Evolutionary conservation across 2,329 filamentous ascomycete species (phyloP), one percentile per base, ranked within the genome.

Genomic region (Raffaelea albimanens): DNA sequence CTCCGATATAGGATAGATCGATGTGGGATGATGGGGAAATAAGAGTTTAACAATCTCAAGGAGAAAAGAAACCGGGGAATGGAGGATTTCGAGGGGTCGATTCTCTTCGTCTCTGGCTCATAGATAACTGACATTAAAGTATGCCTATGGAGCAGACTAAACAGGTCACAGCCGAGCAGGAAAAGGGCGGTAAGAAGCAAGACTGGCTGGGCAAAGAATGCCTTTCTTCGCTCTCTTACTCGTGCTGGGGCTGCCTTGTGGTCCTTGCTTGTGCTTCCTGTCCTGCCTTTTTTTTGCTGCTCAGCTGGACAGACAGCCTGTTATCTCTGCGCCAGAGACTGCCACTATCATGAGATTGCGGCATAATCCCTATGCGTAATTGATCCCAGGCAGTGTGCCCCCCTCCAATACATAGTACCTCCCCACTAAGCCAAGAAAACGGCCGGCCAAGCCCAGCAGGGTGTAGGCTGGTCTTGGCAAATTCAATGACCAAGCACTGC

Each of bases 381-480:
- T 29, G 25, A 29, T 29, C 25, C 25, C 25, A 7, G 13, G 25
- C 25, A n/a, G n/a, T n/a, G n/a, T n/a, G n/a, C n/a, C n/a, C n/a
- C n/a, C n/a, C n/a, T n/a, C n/a, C n/a, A n/a, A n/a, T n/a, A n/a
- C n/a, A n/a, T n/a, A n/a, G n/a, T n/a, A n/a, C n/a, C n/a, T n/a
- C n/a, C n/a, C n/a, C n/a, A 40, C 21, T 23, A 22, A 18, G 44
- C 45, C 40, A 43, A 47, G 40, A 29, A 16, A 23, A 29, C 25
- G 13, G 13, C 7, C 25, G 13, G 25, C 25, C 25, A 29, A 29
- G 25, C 25, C 25, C 25, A 29, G 25, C 25, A 29, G 25, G 25
- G 25, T 29, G 25, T 29, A 29, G 25, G 25, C 25, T 29, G 25
- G 41, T 47, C 46, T 44, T 47, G 46, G 40, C 46, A 43, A 43